Evolutionary conservation across 345 rosid species (phyloP).

Genomic region (Alliaria petiolata): DNA sequence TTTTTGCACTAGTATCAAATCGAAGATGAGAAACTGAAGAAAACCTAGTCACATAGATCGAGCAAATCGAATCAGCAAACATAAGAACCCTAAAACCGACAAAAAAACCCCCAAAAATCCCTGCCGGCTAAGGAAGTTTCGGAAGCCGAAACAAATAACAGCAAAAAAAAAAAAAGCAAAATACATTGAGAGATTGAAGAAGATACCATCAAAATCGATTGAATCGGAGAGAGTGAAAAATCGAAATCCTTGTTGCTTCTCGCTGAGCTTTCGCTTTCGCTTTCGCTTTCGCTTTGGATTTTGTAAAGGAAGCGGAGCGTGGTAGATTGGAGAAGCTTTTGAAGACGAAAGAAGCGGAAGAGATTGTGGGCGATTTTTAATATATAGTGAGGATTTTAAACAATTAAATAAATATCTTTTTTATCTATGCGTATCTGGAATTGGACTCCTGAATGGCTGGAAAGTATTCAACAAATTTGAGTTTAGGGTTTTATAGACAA

Average conservation of each 20-base stretch:
- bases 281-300: conserved; percentile 5
- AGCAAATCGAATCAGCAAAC: not conserved
- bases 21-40: not conserved
- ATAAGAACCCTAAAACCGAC: not conserved
- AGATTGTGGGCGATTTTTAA: conserved; percentile 3
- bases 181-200: not conserved
- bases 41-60: not conserved
- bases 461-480: not conserved
- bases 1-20: not conserved
- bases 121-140: not conserved
- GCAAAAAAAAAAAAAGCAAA: too few relatives aligned
- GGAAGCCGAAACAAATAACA: not conserved
- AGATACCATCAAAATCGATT: conserved; percentile 24
- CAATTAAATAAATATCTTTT: not conserved
- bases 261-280: not conserved
- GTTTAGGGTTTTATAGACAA: not conserved
- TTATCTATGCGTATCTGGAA: not conserved
- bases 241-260: not conserved
- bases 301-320: conserved; percentile 12
- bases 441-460: not conserved
- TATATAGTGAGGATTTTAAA: not conserved
- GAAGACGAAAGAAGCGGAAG: conserved; percentile 25
- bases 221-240: not conserved
- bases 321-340: not conserved
- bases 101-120: not conserved